phyloP scores from a whole-genome alignment of 2,329 filamentous ascomycete species.

The Ampelomyces quisqualis region DNA sequence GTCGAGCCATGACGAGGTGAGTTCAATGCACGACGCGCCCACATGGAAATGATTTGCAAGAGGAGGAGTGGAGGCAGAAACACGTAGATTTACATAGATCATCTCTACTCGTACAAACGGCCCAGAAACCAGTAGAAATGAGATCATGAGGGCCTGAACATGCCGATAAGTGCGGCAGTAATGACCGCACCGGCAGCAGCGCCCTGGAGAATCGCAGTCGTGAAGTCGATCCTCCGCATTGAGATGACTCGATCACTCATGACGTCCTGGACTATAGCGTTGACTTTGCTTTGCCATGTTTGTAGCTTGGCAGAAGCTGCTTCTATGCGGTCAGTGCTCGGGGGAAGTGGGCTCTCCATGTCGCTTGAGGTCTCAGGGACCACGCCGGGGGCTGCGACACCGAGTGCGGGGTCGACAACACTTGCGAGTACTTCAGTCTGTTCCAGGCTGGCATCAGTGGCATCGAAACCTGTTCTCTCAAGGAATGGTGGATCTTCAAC shows the following conservation, averaged over 20 bases:
- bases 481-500: slow-evolving; percentile 15
- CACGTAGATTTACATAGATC: not conserved
- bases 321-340: slow-evolving; percentile 20
- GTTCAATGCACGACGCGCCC: too few species aligned
- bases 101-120: not conserved
- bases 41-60: too few species aligned
- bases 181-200: slow-evolving; percentile 46
- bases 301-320: slow-evolving; percentile 9
- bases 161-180: slow-evolving; percentile 30
- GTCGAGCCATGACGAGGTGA: too few species aligned
- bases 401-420: slow-evolving; percentile 6
- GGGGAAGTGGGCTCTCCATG: slow-evolving; percentile 9
- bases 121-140: too few species aligned
- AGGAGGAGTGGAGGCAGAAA: too few species aligned
- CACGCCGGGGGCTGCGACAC: slow-evolving; percentile 6
- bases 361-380: slow-evolving; percentile 11
- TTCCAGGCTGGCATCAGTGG: slow-evolving; percentile 3
- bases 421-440: slow-evolving; percentile 3
- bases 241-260: slow-evolving; percentile 50
- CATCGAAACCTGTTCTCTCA: slow-evolving; percentile 5
- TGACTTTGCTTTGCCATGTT: slow-evolving; percentile 26
- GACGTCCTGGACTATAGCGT: slow-evolving; percentile 33
- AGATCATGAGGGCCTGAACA: slow-evolving; percentile 23
- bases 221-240: slow-evolving; percentile 50
- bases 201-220: slow-evolving; percentile 48